Conservation (phyloP, 2,329 filamentous ascomycete species). For the Gremmenia infestans region DNA sequence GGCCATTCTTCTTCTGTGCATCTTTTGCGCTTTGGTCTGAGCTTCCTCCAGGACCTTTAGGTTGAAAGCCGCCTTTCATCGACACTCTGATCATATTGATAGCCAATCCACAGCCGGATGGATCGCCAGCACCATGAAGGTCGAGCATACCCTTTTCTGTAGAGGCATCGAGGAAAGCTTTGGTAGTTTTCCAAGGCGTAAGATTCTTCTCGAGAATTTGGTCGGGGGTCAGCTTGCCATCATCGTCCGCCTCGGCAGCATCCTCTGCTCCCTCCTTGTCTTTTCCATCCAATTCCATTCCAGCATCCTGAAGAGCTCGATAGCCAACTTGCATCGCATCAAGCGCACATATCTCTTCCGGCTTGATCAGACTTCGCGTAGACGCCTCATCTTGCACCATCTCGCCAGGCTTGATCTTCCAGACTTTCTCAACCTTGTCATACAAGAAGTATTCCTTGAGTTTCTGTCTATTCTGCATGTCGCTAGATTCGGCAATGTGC, state of each 20-base stretch:
- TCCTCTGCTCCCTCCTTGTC: conserved; percentile 28
- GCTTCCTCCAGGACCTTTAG: background rate
- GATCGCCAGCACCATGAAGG: conserved; percentile 90
- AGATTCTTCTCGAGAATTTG: conserved; percentile 82
- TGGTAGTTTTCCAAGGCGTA: conserved; percentile 93
- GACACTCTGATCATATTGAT: conserved; percentile 97
- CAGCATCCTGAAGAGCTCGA: conserved; percentile 85
- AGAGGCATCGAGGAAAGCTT: conserved; percentile 91
- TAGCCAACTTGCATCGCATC: conserved; percentile 96
- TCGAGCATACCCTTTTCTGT: conserved; percentile 96
- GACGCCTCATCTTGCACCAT: conserved; percentile 73
- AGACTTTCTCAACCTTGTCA: conserved; percentile 77
- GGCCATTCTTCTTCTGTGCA: conserved; percentile 68
- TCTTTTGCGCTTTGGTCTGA: conserved; percentile 56
- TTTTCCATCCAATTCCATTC: conserved; percentile 66
- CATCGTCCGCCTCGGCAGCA: conserved; percentile 35
- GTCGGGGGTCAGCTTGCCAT: conserved; percentile 19
- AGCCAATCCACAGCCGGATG: conserved; percentile 85
- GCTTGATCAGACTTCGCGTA: conserved; percentile 84
- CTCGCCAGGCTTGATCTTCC: conserved; percentile 72
- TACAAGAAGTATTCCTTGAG: conserved; percentile 95
- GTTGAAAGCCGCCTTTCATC: conserved; percentile 86
- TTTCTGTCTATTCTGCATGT: conserved; percentile 93
- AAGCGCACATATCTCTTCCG: conserved; percentile 89
- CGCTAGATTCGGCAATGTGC: conserved; percentile 87